Evolutionary conservation across 129 eudicot species (phyloP).

Genomic region (Calendula officinalis): DNA sequence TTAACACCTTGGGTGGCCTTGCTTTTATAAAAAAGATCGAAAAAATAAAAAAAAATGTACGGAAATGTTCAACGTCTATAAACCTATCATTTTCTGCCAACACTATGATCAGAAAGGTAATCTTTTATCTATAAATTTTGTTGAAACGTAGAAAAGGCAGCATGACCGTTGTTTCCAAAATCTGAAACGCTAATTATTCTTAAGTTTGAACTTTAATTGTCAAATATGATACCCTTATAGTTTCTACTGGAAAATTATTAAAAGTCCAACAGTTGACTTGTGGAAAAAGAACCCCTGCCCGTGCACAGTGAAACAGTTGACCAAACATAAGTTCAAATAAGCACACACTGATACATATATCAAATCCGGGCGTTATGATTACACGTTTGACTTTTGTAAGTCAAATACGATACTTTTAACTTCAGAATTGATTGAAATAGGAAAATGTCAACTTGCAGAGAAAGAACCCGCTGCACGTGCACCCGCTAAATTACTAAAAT

Average conservation of each 20-base stretch:
- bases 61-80: no score
- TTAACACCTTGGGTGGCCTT: background rate
- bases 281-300: background rate
- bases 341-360: no score
- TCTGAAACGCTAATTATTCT: background rate
- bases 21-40: background rate
- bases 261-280: constrained; percentile 6
- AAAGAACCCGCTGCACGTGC: background rate
- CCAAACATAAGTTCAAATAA: no score
- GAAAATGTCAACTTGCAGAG: background rate
- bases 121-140: background rate
- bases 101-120: background rate
- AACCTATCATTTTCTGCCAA: background rate
- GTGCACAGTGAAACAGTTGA: no score
- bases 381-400: background rate
- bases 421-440: background rate
- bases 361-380: no score
- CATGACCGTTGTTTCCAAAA: background rate
- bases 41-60: background rate
- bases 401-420: background rate
- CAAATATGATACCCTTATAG: background rate
- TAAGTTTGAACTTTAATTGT: background rate
- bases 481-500: background rate
- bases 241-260: background rate
- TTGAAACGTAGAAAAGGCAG: constrained; percentile 2